Base-by-base conservation (phyloP, 768 basidiomycete species). In the Pisolithus tinctorius region DNA sequence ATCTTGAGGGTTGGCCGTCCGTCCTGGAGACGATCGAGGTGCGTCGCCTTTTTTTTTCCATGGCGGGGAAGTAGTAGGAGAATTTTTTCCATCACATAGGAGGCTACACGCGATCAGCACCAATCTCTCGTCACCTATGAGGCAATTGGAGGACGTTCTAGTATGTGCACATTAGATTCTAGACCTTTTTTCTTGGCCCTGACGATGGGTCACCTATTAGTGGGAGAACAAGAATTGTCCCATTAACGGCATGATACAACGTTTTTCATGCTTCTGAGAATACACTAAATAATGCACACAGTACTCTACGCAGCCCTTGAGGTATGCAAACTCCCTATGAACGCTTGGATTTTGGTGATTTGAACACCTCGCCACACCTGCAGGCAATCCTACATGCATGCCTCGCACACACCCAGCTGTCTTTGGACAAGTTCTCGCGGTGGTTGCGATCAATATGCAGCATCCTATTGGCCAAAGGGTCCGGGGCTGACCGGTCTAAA, bases 381-480 rank as follows among this genome's bases (percentile, higher is more conserved):
- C 59, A 92, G 90, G 83, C 81, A n/a, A 84, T 92, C 54, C 76
- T 93, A 10, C 83, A 79, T 50, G 79, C 83, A 34, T 84, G 84
- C 63, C 74, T 92, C 51, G 78, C 79, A 61, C 80, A 80, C 51
- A 74, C 71, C 50, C 74, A 79, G 31, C 66, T 92, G 50, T 87
- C 84, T 16, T 74, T 90, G 41, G 82, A 86, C 60, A 90, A 88
- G 63, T 92, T 92, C 71, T 81, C 90, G 56, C 79, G 90, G 45
- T 93, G 91, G 91, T 71, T 93, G 45, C 82, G 91, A 52, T 88
- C 87, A 45, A 84, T 91, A 56, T 88, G 86, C 65, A 85, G 86
- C 23, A 87, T 91, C 63, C 76, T 89, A 45, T 75, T 93, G 43
- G 80, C 83, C 40, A 77, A 84, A 57, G 86, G 86, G 65, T 76